These are phyloP conservation scores for Xylariaceae sp. DNA, from an alignment of 2,329 filamentous ascomycete genomes.

Conservation along the genomic window DNA sequence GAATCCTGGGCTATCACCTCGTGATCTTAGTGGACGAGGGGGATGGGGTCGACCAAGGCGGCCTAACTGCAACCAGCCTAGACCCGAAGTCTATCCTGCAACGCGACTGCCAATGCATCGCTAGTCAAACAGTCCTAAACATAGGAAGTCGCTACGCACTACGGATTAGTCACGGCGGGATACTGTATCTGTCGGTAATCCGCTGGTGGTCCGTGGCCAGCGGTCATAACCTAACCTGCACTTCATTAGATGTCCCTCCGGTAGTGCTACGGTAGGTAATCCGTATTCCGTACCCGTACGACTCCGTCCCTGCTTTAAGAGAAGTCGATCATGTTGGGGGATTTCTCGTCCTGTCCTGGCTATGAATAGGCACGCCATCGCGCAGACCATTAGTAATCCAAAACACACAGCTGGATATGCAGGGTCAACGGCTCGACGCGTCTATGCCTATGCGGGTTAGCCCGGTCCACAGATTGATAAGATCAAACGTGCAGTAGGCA, in stretches of 20 bases:
- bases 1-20: background rate
- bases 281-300: background rate
- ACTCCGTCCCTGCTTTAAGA: too few species aligned
- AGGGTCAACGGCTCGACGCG: background rate
- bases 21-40: background rate
- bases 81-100: background rate
- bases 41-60: background rate
- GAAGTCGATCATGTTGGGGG: too few species aligned
- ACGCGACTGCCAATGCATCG: background rate
- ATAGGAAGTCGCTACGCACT: background rate
- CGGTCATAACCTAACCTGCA: too few species aligned
- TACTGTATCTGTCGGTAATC: background rate
- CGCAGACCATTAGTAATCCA: background rate
- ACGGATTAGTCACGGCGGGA: background rate
- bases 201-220: too few species aligned
- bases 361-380: too few species aligned
- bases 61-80: slow-evolving; percentile 3
- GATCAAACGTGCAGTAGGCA: background rate
- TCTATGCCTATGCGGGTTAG: background rate
- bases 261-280: background rate
- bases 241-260: background rate
- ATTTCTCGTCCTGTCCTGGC: too few species aligned
- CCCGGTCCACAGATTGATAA: background rate
- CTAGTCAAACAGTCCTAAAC: background rate
- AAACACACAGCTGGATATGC: background rate